A percentile compares a stretch with the other conserved stretches of the same genome.
These are phyloP conservation scores for Trichoderma oligosporum DNA, from an alignment of 2,329 filamentous ascomycete species.

Conservation along the genomic window DNA sequence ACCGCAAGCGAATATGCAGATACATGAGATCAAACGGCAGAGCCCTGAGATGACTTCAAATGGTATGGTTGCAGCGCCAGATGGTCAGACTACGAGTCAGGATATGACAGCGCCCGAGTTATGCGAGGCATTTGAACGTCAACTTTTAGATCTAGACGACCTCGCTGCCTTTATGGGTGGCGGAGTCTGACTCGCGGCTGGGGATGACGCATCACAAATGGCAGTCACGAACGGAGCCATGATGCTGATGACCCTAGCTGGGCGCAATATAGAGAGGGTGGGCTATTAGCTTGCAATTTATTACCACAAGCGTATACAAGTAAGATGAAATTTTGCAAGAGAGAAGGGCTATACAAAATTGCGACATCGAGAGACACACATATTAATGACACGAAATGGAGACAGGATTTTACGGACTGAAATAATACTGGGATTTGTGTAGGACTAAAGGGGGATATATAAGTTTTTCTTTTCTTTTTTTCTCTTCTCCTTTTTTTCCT, in stretches of 20 bases:
- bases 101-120: constrained; percentile 59
- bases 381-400: constrained; percentile 14
- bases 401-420: constrained; percentile 8
- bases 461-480: constrained; percentile 7
- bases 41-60: constrained; percentile 34
- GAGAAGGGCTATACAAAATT: background rate
- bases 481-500: constrained; percentile 19
- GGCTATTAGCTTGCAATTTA: background rate
- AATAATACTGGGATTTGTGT: constrained; percentile 19
- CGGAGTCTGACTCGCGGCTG: constrained; percentile 42
- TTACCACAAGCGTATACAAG: background rate
- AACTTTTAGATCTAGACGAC: constrained; percentile 58
- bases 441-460: constrained; percentile 25
- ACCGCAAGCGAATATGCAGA: constrained; percentile 26
- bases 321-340: background rate
- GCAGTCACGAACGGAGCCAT: background rate
- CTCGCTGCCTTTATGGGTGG: constrained; percentile 61
- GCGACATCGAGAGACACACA: background rate
- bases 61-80: constrained; percentile 31
- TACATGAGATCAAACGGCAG: constrained; percentile 36
- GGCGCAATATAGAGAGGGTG: background rate
- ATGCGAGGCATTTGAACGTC: constrained; percentile 56
- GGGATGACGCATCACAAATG: background rate
- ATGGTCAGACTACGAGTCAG: constrained; percentile 36
- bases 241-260: constrained; percentile 4